A percentile compares a stretch with the other conserved stretches of the same genome.
Conservation (phyloP, 345 rosid genomes). For the Citrus cavaleriei region DNA sequence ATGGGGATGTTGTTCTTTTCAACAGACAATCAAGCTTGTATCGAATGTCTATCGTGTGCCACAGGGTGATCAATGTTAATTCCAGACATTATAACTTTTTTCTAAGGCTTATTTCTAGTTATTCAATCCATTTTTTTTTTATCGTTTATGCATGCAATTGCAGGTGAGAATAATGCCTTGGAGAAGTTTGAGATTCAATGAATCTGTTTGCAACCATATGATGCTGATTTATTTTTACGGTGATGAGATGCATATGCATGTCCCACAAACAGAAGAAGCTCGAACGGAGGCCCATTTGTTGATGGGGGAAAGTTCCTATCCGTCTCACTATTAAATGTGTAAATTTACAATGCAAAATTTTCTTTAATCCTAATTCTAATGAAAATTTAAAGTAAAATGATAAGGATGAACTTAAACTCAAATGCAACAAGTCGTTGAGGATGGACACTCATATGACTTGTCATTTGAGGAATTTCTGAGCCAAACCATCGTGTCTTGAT, state of each 20-base stretch:
- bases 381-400: too few species aligned
- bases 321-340: background rate
- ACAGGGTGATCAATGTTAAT: constrained; percentile 53
- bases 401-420: too few species aligned
- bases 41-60: constrained; percentile 99
- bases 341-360: too few species aligned
- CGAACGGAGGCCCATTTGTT: constrained; percentile 93
- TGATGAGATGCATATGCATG: constrained; percentile 98
- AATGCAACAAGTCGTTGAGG: too few species aligned
- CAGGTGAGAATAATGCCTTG: constrained; percentile 90
- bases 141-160: constrained; percentile 12
- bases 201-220: constrained; percentile 50
- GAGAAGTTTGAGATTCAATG: constrained; percentile 72
- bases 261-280: constrained; percentile 98
- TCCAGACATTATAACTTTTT: constrained; percentile 2
- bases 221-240: constrained; percentile 99
- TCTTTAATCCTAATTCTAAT: too few species aligned
- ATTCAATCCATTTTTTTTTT: constrained; percentile 17
- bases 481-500: too few species aligned
- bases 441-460: too few species aligned
- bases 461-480: too few species aligned
- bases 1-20: constrained; percentile 93
- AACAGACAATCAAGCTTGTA: constrained; percentile 98
- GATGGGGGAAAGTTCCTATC: constrained; percentile 66
- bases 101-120: constrained; percentile 8